Evolutionary conservation across 352 stramenopile species (phyloP).

Genomic region (Phytopythium litorale): DNA sequence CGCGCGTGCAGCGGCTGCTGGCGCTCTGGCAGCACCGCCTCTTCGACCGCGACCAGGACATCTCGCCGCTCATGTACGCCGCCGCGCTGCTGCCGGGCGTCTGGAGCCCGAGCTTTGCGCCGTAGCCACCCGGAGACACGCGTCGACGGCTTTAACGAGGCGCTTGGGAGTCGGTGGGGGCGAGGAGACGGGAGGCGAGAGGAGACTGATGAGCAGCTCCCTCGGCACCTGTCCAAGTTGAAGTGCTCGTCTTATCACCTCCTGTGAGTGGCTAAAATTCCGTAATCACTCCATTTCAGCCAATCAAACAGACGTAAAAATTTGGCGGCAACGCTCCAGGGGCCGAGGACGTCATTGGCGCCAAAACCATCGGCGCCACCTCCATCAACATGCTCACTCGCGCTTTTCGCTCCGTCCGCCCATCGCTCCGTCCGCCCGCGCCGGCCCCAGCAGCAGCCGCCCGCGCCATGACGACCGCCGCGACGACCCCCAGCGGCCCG

Average conservation of each 20-base stretch:
- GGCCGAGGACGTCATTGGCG: background rate
- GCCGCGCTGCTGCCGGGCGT: constrained; percentile 30
- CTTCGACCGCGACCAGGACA: constrained; percentile 31
- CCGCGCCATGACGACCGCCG: background rate
- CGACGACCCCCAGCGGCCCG: constrained; percentile 7
- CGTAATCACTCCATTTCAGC: background rate
- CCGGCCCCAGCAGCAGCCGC: background rate
- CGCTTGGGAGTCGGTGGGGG: too few species aligned
- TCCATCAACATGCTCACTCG: background rate
- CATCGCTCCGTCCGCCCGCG: background rate
- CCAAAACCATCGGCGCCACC: background rate
- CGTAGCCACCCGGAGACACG: background rate
- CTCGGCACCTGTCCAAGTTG: background rate
- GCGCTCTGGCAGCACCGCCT: constrained; percentile 21
- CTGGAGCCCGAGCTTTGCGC: constrained; percentile 10
- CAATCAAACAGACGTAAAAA: background rate
- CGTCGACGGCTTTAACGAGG: too few species aligned
- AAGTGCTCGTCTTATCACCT: background rate
- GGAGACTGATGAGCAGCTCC: background rate
- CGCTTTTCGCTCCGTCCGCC: background rate
- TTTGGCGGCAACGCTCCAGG: constrained; percentile 1
- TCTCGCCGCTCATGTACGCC: constrained; percentile 48
- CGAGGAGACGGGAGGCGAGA: background rate
- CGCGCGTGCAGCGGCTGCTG: constrained; percentile 15
- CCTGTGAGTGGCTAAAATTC: background rate